Base-by-base conservation (phyloP, 176 grass and related monocot species). In the Paspalum vaginatum region DNA sequence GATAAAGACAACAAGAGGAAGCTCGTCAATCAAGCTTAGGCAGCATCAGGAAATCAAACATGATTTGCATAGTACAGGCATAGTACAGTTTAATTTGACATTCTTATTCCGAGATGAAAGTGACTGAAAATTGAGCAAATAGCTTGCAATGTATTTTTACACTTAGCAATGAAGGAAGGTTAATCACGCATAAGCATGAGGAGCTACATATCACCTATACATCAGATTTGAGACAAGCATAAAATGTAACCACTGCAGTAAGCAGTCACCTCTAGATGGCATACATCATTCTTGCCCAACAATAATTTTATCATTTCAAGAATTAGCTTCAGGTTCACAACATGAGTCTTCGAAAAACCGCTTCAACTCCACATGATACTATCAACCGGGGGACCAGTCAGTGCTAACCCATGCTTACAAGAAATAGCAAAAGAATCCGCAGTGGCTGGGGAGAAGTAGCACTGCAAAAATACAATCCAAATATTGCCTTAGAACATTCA, bases 371-470 rank as follows among this genome's bases (percentile, higher is more conserved):
- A 83, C 67, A 57, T 8, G 27, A 70, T 22, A 57, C 22, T 46
- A 76, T 70, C 58, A 57, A 62, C 17, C 25, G 70, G 84, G 18
- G 69, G 84, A 89, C 55, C 76, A 63, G 74, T 56, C 17, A 7
- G 7, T 70, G 15, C 24, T n/a, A 82, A 44, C 18, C 4, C 7
- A 77, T 89, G 70, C 83, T 77, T 82, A 61, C n/a, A 85, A 85
- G 83, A 77, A 89, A 89, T 48, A 77, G 56, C 46, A 65, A 76
- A 12, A 45, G 39, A 65, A 75, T 66, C 50, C 49, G 79, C n/a
- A n/a, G n/a, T 9, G 0, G 25, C 55, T 37, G 20, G 61, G 55
- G 48, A 40, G 76, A 65, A 73, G 16, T 41, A 53, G 24, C 62
- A 69, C 38, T 75, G 66, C 76, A 85, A 85, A 84, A 71, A 50